Percentiles rank a stretch among this genome's conserved stretches.
Evolutionary conservation across 768 basidiomycete species (phyloP).

Genomic region (Paxillus ammoniavirescens): DNA sequence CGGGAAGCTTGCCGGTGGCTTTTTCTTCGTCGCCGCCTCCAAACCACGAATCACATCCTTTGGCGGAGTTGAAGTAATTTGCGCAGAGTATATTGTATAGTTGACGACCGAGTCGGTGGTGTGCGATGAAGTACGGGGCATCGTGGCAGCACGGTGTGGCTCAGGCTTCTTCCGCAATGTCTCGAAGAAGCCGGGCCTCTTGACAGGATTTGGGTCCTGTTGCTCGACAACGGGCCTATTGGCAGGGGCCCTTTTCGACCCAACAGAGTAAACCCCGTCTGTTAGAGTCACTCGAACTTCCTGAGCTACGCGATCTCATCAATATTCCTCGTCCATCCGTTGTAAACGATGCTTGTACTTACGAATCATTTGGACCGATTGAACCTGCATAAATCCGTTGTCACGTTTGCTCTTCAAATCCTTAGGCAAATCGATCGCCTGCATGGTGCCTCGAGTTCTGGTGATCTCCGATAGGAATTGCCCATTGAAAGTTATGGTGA

Average conservation of each 20-base stretch:
- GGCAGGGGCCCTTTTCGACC: slow-evolving; percentile 51
- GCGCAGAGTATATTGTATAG: slow-evolving; percentile 19
- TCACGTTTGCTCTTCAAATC: slow-evolving; percentile 35
- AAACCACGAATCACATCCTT: slow-evolving; percentile 67
- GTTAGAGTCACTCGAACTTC: slow-evolving; percentile 76
- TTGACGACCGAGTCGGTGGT: not conserved
- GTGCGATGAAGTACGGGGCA: not conserved
- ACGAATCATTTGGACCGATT: slow-evolving; percentile 4
- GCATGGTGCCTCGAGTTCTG: not conserved
- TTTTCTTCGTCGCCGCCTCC: slow-evolving; percentile 87
- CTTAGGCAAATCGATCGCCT: not conserved
- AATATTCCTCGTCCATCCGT: not conserved
- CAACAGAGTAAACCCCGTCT: slow-evolving; percentile 69
- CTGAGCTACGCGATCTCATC: slow-evolving; percentile 43
- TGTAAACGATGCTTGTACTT: not conserved
- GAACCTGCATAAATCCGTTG: slow-evolving; percentile 61
- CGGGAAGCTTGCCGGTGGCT: slow-evolving; percentile 67
- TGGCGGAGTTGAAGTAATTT: slow-evolving; percentile 53
- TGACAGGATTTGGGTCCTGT: not conserved
- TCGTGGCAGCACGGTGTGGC: not conserved
- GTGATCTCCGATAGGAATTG: not conserved
- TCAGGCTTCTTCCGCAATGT: not conserved
- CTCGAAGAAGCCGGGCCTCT: slow-evolving; percentile 5
- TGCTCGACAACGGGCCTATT: slow-evolving; percentile 11
- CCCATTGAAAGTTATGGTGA: slow-evolving; percentile 7